phyloP scores from a whole-genome alignment of 306 rosid genomes.

The Bauhinia variegata region DNA sequence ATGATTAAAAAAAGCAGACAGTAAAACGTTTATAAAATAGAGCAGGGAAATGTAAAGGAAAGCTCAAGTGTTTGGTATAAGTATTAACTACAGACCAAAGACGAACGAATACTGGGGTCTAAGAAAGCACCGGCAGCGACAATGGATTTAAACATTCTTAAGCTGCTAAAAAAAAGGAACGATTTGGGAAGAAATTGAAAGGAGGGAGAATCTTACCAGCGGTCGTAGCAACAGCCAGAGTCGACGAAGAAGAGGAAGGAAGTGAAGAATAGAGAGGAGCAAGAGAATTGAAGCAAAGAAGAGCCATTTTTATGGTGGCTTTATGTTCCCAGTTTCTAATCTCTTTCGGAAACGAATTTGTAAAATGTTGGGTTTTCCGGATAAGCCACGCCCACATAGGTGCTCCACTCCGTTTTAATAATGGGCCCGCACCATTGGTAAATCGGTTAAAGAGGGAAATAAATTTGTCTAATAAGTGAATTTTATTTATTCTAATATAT shows the following conservation, averaged over 20 bases:
- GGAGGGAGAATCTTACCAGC: slow-evolving; percentile 44
- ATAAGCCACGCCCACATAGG: background rate
- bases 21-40: background rate
- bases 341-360: background rate
- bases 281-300: slow-evolving; percentile 59
- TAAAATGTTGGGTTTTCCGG: too few relatives aligned
- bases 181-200: background rate
- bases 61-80: background rate
- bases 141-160: background rate
- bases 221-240: slow-evolving; percentile 30
- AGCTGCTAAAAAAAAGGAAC: background rate
- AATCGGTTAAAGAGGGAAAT: too few relatives aligned
- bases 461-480: too few relatives aligned
- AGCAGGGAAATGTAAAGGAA: background rate
- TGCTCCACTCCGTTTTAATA: too few relatives aligned
- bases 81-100: background rate
- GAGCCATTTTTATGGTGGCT: slow-evolving; percentile 48
- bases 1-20: background rate
- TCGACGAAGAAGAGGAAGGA: slow-evolving; percentile 29
- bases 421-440: too few relatives aligned
- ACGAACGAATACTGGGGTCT: background rate
- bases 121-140: background rate
- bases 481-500: too few relatives aligned
- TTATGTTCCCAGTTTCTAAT: background rate
- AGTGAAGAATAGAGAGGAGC: slow-evolving; percentile 38